Evolutionary conservation across 2,329 filamentous ascomycete genomes (phyloP).

Genomic region (Ophiosphaerella korrae): DNA sequence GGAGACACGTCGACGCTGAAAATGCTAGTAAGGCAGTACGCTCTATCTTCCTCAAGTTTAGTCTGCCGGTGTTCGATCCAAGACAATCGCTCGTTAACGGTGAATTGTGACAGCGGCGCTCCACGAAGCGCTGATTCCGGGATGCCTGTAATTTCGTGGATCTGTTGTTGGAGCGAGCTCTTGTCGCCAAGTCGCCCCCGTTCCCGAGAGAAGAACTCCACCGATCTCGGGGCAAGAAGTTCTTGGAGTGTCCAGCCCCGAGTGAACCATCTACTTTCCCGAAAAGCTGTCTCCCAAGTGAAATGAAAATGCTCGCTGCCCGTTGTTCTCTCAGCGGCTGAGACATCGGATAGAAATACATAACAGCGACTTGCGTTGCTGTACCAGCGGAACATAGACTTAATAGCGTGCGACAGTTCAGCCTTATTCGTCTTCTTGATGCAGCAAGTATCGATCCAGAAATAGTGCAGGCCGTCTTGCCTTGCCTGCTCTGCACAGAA

Average conservation of each 20-base stretch:
- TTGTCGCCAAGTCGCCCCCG: background rate
- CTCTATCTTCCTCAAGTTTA: conserved; percentile 4
- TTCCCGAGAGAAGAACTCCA: conserved; percentile 2
- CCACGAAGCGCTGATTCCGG: background rate
- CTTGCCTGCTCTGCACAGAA: no score
- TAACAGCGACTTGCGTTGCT: background rate
- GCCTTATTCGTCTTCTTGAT: background rate
- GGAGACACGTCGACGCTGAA: conserved; percentile 8
- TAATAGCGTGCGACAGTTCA: background rate
- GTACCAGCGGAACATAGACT: conserved; percentile 7
- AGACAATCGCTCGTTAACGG: background rate
- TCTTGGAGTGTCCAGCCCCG: no score
- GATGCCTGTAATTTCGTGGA: conserved; percentile 4
- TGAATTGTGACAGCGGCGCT: background rate
- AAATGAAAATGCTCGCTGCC: background rate
- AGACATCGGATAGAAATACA: background rate
- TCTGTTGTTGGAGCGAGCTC: background rate
- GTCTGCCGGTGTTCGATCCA: background rate
- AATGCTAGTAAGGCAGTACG: conserved; percentile 9
- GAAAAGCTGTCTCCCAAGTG: background rate
- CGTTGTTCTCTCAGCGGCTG: background rate
- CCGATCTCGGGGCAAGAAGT: background rate
- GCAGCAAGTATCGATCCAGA: no score
- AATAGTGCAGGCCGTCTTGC: no score
- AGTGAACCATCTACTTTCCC: no score